Evolutionary conservation across 805 yeast genomes (phyloP).

Genomic region (Kuraishia cidri): DNA sequence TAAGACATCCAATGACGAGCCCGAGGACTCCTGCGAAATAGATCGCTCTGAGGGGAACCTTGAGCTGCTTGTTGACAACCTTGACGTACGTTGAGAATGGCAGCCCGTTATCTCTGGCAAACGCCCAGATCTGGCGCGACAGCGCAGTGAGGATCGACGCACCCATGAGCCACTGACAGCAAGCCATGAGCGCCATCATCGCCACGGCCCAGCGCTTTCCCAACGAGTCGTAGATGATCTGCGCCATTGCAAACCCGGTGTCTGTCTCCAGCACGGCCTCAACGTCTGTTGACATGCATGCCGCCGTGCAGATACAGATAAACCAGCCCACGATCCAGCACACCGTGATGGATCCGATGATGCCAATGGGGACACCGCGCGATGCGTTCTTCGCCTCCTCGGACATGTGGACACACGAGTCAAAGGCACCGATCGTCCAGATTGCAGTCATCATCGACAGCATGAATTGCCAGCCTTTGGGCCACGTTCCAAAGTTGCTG

Average conservation of each 20-base stretch:
- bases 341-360: constrained; percentile 31
- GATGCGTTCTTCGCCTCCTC: constrained; percentile 37
- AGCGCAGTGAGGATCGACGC: constrained; percentile 34
- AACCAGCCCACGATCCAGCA: constrained; percentile 35
- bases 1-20: constrained; percentile 28
- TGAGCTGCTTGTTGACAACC: constrained; percentile 27
- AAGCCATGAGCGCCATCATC: constrained; percentile 35
- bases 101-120: constrained; percentile 42
- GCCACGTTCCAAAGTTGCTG: constrained; percentile 26
- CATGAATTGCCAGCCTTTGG: constrained; percentile 31
- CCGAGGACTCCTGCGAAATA: constrained; percentile 26
- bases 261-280: constrained; percentile 18
- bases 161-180: constrained; percentile 41
- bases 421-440: constrained; percentile 46
- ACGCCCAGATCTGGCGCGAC: constrained; percentile 43
- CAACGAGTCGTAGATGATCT: constrained; percentile 33
- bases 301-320: constrained; percentile 27
- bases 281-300: constrained; percentile 23
- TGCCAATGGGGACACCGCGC: constrained; percentile 34
- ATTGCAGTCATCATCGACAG: constrained; percentile 37
- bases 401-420: constrained; percentile 40
- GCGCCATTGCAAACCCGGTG: constrained; percentile 37
- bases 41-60: constrained; percentile 36
- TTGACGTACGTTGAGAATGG: constrained; percentile 32
- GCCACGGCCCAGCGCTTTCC: constrained; percentile 42